Evolutionary conservation across 2,329 filamentous ascomycete species (phyloP).

Genomic region (Diaporthe eres): DNA sequence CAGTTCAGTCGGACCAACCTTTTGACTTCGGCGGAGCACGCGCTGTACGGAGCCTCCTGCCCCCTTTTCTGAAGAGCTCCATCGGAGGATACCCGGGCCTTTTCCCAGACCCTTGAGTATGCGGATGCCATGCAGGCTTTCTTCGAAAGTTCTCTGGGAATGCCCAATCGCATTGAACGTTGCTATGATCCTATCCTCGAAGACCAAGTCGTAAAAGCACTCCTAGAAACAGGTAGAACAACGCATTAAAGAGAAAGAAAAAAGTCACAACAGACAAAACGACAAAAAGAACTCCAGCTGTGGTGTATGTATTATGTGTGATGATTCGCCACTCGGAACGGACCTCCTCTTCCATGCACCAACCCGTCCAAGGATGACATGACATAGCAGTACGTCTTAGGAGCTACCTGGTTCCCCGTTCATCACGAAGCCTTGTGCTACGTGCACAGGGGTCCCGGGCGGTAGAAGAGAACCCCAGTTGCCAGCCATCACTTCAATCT

Average conservation of each 20-base stretch:
- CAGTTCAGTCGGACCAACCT: neutral
- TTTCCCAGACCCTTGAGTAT: neutral
- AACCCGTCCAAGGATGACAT: conserved; percentile 30
- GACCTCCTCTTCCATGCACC: conserved; percentile 17
- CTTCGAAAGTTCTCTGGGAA: neutral
- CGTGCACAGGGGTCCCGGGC: conserved; percentile 23
- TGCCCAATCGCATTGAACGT: conserved; percentile 35
- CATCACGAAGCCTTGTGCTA: conserved; percentile 38
- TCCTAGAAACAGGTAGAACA: conserved; percentile 38
- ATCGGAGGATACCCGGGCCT: neutral
- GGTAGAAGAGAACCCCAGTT: conserved; percentile 35
- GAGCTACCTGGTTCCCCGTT: conserved; percentile 36
- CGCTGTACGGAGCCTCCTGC: neutral
- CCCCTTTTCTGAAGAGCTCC: neutral
- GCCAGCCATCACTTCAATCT: conserved; percentile 41
- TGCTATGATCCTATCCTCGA: conserved; percentile 37
- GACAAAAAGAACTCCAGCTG: conserved; percentile 38
- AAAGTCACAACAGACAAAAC: conserved; percentile 34
- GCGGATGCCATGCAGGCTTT: neutral
- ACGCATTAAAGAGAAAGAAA: conserved; percentile 15
- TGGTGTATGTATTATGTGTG: conserved; percentile 42
- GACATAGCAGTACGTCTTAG: conserved; percentile 33
- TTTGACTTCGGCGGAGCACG: neutral
- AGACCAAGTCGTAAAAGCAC: conserved; percentile 6
- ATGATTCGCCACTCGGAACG: conserved; percentile 37